Conservation (phyloP, 2,329 filamentous ascomycete genomes). For the Fusarium mexicanum region DNA sequence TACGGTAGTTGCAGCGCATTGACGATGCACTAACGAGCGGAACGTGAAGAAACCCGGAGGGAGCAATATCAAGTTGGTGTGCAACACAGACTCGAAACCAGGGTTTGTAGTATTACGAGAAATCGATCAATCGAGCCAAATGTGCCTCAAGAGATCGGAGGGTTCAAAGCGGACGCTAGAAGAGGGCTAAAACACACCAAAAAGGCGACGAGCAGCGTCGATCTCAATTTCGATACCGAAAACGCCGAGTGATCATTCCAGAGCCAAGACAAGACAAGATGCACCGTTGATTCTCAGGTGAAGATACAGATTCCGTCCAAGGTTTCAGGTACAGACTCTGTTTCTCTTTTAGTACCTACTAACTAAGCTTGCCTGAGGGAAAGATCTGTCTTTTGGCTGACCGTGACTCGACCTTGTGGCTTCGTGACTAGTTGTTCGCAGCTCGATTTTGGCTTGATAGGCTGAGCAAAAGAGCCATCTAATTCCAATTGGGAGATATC, state of each 20-base stretch:
- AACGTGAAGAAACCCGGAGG: neutral
- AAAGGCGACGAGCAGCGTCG: slow-evolving; percentile 14
- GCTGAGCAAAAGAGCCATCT: neutral
- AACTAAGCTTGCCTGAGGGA: neutral
- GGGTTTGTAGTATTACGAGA: slow-evolving; percentile 13
- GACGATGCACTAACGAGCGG: neutral
- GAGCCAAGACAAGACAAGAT: slow-evolving; percentile 14
- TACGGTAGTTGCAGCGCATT: neutral
- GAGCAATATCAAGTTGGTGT: slow-evolving; percentile 10
- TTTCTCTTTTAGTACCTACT: neutral
- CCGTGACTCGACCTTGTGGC: neutral
- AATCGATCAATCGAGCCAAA: slow-evolving; percentile 28
- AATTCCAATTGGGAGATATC: slow-evolving; percentile 11
- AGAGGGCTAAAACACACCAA: slow-evolving; percentile 18
- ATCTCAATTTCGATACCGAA: slow-evolving; percentile 34
- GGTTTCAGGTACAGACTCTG: slow-evolving; percentile 14
- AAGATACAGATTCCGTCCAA: slow-evolving; percentile 7
- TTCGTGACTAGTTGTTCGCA: slow-evolving; percentile 8
- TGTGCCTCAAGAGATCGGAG: slow-evolving; percentile 23
- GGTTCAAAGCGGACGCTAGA: slow-evolving; percentile 17
- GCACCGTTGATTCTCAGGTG: slow-evolving; percentile 12
- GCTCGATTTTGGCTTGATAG: neutral
- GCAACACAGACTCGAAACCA: slow-evolving; percentile 14
- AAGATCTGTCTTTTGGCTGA: neutral
- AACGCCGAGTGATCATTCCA: slow-evolving; percentile 23